Percentiles rank a stretch among this genome's conserved stretches.
These are phyloP conservation scores for Tothia fuscella DNA, from an alignment of 2,329 filamentous ascomycete species.

Conservation along the genomic window DNA sequence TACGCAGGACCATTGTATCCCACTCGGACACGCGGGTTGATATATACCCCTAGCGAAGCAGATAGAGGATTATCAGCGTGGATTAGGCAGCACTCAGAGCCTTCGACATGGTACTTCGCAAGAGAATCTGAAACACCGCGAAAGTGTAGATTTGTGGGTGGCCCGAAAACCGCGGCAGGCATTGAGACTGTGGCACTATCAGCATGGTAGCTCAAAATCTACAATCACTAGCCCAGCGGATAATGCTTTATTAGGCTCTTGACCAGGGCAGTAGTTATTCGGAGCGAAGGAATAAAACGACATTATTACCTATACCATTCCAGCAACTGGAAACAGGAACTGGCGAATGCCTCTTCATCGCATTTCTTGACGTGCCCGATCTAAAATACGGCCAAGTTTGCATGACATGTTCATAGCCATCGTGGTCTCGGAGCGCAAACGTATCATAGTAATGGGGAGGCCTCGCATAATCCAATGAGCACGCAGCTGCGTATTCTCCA, in stretches of 20 bases:
- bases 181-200: conserved; percentile 27
- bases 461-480: conserved; percentile 47
- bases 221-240: too few species aligned
- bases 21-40: conserved; percentile 59
- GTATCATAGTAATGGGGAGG: conserved; percentile 49
- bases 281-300: too few species aligned
- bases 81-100: conserved; percentile 68
- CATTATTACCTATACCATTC: conserved; percentile 46
- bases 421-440: conserved; percentile 45
- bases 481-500: conserved; percentile 50
- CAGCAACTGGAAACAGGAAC: conserved; percentile 54
- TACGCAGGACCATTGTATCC: conserved; percentile 41
- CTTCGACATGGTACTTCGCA: conserved; percentile 51
- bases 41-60: conserved; percentile 42
- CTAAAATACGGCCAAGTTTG: conserved; percentile 50
- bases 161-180: conserved; percentile 18
- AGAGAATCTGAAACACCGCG: conserved; percentile 53
- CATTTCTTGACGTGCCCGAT: conserved; percentile 37
- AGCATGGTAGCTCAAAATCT: too few species aligned
- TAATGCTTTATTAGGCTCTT: too few species aligned
- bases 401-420: conserved; percentile 38
- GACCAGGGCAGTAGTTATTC: too few species aligned
- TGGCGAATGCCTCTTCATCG: conserved; percentile 40
- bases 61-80: conserved; percentile 57
- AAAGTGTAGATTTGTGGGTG: conserved; percentile 39